Conservation (phyloP, 148 eudicot genomes). For the Pharnaceum exiguum region DNA sequence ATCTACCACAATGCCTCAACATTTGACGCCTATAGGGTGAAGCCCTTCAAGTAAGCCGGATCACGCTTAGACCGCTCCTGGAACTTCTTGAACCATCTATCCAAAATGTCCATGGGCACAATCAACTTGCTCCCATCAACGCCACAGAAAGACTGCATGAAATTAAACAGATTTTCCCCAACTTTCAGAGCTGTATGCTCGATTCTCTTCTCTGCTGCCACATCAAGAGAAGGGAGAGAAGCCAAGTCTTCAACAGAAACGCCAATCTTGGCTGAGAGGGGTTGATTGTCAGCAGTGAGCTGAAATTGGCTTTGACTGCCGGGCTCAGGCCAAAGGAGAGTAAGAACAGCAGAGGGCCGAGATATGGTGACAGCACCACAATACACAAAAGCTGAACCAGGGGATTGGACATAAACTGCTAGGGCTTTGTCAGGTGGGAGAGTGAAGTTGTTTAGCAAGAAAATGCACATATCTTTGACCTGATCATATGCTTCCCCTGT, state of each 20-base stretch:
- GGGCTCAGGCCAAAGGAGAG: conserved; percentile 84
- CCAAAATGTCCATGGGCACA: conserved; percentile 91
- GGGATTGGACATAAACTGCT: conserved; percentile 92
- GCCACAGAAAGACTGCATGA: conserved; percentile 98
- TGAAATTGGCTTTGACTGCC: conserved; percentile 46
- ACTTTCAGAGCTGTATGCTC: conserved; percentile 82
- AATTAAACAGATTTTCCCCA: conserved; percentile 90
- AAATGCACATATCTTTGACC: conserved; percentile 74
- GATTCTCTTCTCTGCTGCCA: conserved; percentile 69
- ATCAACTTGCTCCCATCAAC: conserved; percentile 80
- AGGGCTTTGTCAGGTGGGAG: conserved; percentile 91
- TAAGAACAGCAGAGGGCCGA: conserved; percentile 86
- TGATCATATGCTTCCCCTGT: conserved; percentile 77
- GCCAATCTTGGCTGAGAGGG: conserved; percentile 82
- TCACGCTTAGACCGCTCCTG: conserved; percentile 91
- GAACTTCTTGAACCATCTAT: conserved; percentile 96
- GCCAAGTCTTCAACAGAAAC: conserved; percentile 80
- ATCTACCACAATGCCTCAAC: conserved; percentile 14
- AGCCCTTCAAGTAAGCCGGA: conserved; percentile 88
- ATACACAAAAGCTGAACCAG: conserved; percentile 78
- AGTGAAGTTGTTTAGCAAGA: conserved; percentile 71
- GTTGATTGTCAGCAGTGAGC: conserved; percentile 52
- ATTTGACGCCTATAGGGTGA: conserved; percentile 48
- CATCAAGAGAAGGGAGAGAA: conserved; percentile 68
- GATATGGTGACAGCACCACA: conserved; percentile 86